Percentiles rank a stretch among this genome's conserved stretches.
phyloP scores from a whole-genome alignment of 108 stramenopile species.

The Cyclotella sp. region DNA sequence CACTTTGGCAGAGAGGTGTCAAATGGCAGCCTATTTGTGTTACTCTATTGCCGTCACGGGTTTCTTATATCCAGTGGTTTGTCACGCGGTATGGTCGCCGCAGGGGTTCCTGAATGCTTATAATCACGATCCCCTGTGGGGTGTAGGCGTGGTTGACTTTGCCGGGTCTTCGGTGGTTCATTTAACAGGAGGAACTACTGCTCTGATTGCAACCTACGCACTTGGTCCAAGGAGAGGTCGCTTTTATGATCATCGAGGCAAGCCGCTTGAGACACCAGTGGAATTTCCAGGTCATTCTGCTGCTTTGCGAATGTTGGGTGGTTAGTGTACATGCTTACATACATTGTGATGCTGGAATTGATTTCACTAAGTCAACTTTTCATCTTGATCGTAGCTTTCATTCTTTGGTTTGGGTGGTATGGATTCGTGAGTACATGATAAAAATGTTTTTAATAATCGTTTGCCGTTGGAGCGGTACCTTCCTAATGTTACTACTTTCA shows the following conservation, averaged over 20 bases:
- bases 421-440: slow-evolving; percentile 16
- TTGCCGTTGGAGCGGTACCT: not conserved
- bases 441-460: slow-evolving; percentile 5
- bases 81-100: slow-evolving; percentile 58
- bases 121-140: slow-evolving; percentile 61
- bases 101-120: slow-evolving; percentile 58
- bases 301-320: slow-evolving; percentile 65
- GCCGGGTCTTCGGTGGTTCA: slow-evolving; percentile 96
- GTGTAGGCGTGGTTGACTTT: slow-evolving; percentile 89
- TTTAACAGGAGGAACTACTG: slow-evolving; percentile 90
- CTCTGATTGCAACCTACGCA: slow-evolving; percentile 81
- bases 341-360: not conserved
- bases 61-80: slow-evolving; percentile 72
- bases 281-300: slow-evolving; percentile 76
- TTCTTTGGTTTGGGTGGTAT: slow-evolving; percentile 75
- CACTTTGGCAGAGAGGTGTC: slow-evolving; percentile 90
- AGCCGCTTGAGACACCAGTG: slow-evolving; percentile 64
- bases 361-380: slow-evolving; percentile 16
- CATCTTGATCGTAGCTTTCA: slow-evolving; percentile 2
- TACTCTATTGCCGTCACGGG: slow-evolving; percentile 60
- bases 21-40: slow-evolving; percentile 73
- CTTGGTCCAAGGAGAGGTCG: slow-evolving; percentile 89
- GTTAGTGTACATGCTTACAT: slow-evolving; percentile 29
- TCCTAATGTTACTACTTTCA: slow-evolving; percentile 46
- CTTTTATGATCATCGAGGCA: slow-evolving; percentile 84